Conservation (phyloP, 192 early-diverging fungal species). For the Entomortierella chlamydospora region DNA sequence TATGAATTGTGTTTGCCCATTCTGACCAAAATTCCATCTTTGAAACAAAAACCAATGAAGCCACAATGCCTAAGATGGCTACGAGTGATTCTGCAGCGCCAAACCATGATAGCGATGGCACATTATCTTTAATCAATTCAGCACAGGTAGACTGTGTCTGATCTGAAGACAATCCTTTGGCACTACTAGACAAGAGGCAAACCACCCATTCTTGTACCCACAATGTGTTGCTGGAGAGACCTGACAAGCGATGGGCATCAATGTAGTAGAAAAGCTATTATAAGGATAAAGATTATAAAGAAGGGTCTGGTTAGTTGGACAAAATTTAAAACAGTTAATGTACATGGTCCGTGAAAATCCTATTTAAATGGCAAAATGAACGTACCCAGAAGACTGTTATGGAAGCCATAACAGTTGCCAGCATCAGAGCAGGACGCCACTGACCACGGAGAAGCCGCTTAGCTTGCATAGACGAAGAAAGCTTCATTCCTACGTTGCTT, state of each 20-base stretch:
- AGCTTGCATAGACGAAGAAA: constrained; percentile 42
- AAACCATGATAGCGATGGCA: constrained; percentile 46
- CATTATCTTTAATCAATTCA: background rate
- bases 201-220: constrained; percentile 30
- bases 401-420: constrained; percentile 18
- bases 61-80: constrained; percentile 28
- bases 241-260: constrained; percentile 14
- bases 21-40: constrained; percentile 48
- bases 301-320: background rate
- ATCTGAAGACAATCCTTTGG: constrained; percentile 3
- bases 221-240: background rate
- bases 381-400: constrained; percentile 45
- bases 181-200: background rate
- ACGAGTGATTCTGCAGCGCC: constrained; percentile 25
- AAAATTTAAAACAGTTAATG: no score
- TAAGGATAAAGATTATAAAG: background rate
- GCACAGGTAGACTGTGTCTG: constrained; percentile 29
- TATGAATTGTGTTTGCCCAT: constrained; percentile 17
- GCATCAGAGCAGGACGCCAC: constrained; percentile 51
- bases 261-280: constrained; percentile 46
- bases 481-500: constrained; percentile 5
- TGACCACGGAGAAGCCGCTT: constrained; percentile 46
- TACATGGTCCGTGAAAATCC: no score
- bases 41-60: constrained; percentile 30
- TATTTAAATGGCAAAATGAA: no score